Evolutionary conservation across 2,329 filamentous ascomycete species (phyloP), one percentile per base, ranked within the genome.

Genomic region (Penicillium occitanis): DNA sequence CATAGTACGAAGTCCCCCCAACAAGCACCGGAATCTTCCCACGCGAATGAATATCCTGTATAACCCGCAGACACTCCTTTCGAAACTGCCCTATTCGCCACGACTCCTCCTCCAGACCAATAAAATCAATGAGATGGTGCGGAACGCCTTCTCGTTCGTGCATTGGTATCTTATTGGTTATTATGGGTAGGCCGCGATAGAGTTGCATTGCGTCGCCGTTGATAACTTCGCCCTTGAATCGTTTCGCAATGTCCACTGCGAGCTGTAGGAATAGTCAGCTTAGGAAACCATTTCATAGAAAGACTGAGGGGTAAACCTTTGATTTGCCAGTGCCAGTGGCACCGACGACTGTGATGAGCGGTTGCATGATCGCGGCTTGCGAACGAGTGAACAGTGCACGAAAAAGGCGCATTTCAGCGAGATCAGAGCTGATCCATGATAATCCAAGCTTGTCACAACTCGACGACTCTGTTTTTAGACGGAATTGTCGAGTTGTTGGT

Each of bases 191-290:
- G 2, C 95, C 95, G 63, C 87, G 86, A 77, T 99, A 99, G 80
- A 99, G 88, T 77, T 99, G 95, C 93, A 99, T 97, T 46, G 95
- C 95, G 83, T 99, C 95, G 57, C 92, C 92, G 75, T 99, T 99
- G 80, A 99, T 93, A 62, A 99, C 87, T 78, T 99, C 95, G 74
- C 96, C 95, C 77, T 95, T 89, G 79, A 93, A 93, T 25, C 85
- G 87, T 50, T 84, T 84, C 0, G 96, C 95, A 61, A 99, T 81
- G 69, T 97, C 92, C 48, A 99, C 90, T 8, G 95, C 95, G 70
- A 97, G 86, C 93, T 97, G 71, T 13, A 44, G 22, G 6, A n/a
- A 1, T 3, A 37, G 40, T 71, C 69, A 62, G 37, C 42, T 42
- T 17, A 10, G 5, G 37, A 75, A 68, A 67, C 74, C 63, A 64